Evolutionary conservation across 2,329 filamentous ascomycete species (phyloP).

Genomic region (Emergomyces orientalis): DNA sequence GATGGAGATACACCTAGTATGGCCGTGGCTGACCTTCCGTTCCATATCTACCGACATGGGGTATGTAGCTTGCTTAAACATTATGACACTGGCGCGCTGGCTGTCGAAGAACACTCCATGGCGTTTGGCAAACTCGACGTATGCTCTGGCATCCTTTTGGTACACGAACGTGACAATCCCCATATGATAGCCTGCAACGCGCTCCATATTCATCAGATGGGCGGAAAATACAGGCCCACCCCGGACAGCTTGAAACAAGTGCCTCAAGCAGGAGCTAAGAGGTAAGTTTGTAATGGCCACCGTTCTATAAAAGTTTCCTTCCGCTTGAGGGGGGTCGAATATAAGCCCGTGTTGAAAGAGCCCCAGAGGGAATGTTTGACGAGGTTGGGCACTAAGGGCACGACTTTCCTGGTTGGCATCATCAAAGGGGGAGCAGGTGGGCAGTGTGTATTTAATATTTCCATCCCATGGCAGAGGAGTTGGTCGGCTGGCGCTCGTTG

Average conservation of each 20-base stretch:
- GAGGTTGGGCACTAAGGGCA: background rate
- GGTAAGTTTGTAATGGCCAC: conserved; percentile 24
- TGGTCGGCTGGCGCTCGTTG: background rate
- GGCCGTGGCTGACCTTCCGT: conserved; percentile 17
- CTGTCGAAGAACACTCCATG: conserved; percentile 18
- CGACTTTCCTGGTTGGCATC: background rate
- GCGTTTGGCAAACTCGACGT: conserved; percentile 15
- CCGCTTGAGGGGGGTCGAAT: conserved; percentile 20
- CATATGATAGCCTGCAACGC: conserved; percentile 24
- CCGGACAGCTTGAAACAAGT: conserved; percentile 20
- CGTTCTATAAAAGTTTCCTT: conserved; percentile 24
- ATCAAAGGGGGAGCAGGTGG: background rate
- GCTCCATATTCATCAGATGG: conserved; percentile 22
- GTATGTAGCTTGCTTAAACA: conserved; percentile 25
- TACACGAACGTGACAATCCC: conserved; percentile 25
- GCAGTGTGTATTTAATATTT: conserved; percentile 10
- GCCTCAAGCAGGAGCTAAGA: conserved; percentile 16
- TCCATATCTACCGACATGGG: conserved; percentile 21
- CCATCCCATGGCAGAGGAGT: conserved; percentile 15
- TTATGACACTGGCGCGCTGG: conserved; percentile 17
- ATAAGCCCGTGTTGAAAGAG: conserved; percentile 27
- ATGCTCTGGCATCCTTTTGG: conserved; percentile 20
- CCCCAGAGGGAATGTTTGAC: conserved; percentile 17
- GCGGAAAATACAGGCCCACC: conserved; percentile 24
- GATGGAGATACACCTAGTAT: conserved; percentile 23